Percentiles rank a stretch among this genome's conserved stretches.
Conservation (phyloP, 345 rosid species). For the Cochlearia excelsa region DNA sequence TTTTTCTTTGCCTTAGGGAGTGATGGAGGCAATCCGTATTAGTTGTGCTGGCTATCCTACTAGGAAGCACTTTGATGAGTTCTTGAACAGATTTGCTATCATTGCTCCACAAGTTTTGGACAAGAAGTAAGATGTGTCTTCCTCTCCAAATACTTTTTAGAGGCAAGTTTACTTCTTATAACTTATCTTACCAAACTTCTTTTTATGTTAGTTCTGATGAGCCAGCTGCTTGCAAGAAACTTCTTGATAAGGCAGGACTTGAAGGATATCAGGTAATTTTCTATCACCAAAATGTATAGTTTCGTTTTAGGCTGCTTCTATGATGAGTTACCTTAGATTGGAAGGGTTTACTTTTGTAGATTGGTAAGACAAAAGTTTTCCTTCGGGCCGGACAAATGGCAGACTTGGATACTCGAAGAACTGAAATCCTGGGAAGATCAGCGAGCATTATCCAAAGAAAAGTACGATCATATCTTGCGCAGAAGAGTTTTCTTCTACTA, state of each 20-base stretch:
- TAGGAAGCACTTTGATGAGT: slow-evolving; percentile 80
- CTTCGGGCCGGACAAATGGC: slow-evolving; percentile 99
- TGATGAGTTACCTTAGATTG: slow-evolving; percentile 28
- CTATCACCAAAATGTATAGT: slow-evolving; percentile 4
- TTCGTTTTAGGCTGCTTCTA: slow-evolving; percentile 18
- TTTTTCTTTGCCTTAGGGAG: slow-evolving; percentile 56
- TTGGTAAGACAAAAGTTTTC: slow-evolving; percentile 92
- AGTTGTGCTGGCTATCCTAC: slow-evolving; percentile 99
- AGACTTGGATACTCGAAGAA: slow-evolving; percentile 82
- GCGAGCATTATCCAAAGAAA: slow-evolving; percentile 94
- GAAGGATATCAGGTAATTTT: slow-evolving; percentile 81
- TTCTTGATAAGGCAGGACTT: slow-evolving; percentile 76
- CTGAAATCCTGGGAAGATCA: slow-evolving; percentile 88
- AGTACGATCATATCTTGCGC: slow-evolving; percentile 82
- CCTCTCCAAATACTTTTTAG: slow-evolving; percentile 5
- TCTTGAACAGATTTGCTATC: slow-evolving; percentile 74
- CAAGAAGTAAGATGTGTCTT: slow-evolving; percentile 55
- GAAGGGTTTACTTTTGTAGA: slow-evolving; percentile 49
- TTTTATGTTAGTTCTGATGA: slow-evolving; percentile 58
- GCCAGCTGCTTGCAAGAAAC: slow-evolving; percentile 80
- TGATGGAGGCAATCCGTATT: slow-evolving; percentile 98
- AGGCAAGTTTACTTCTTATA: slow-evolving; percentile 9
- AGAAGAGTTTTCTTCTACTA: slow-evolving; percentile 56
- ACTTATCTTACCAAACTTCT: slow-evolving; percentile 13
- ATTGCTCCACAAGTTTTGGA: slow-evolving; percentile 77